Evolutionary conservation across 2,329 filamentous ascomycete genomes (phyloP).

Genomic region (Falciphora oryzae): DNA sequence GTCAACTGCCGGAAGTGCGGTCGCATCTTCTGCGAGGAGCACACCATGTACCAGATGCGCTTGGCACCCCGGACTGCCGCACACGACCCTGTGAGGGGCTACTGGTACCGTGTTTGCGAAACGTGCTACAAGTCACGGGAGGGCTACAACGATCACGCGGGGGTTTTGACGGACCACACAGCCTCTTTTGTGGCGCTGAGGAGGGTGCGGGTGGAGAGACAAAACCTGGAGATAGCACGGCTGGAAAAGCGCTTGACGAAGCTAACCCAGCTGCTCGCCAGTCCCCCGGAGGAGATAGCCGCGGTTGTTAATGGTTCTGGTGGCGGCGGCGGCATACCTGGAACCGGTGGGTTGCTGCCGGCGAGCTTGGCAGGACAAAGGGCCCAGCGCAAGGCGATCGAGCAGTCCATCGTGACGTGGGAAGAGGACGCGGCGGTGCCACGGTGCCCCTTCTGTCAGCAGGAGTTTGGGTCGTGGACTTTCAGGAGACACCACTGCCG

Average conservation of each 20-base stretch:
- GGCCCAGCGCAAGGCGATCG: constrained; percentile 71
- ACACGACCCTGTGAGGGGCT: constrained; percentile 82
- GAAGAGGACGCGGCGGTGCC: constrained; percentile 79
- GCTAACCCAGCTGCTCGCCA: constrained; percentile 76
- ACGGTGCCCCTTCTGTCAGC: constrained; percentile 89
- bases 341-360: constrained; percentile 31
- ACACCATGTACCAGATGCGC: constrained; percentile 99
- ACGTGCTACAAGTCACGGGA: constrained; percentile 98
- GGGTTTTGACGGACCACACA: constrained; percentile 66
- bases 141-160: constrained; percentile 87
- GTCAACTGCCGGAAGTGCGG: constrained; percentile 95
- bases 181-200: constrained; percentile 65
- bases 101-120: constrained; percentile 94
- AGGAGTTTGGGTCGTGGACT: constrained; percentile 89
- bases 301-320: constrained; percentile 29
- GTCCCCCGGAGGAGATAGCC: constrained; percentile 61
- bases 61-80: constrained; percentile 73
- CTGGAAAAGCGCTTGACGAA: constrained; percentile 90
- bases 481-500: constrained; percentile 93
- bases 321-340: constrained; percentile 27
- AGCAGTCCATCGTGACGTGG: constrained; percentile 93
- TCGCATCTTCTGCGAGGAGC: constrained; percentile 89
- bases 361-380: constrained; percentile 61
- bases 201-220: constrained; percentile 73
- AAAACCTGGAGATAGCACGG: constrained; percentile 80